A percentile compares a stretch with the other conserved stretches of the same genome.
Evolutionary conservation across 2,329 filamentous ascomycete genomes (phyloP).

Genomic region (Volutella citrinella): DNA sequence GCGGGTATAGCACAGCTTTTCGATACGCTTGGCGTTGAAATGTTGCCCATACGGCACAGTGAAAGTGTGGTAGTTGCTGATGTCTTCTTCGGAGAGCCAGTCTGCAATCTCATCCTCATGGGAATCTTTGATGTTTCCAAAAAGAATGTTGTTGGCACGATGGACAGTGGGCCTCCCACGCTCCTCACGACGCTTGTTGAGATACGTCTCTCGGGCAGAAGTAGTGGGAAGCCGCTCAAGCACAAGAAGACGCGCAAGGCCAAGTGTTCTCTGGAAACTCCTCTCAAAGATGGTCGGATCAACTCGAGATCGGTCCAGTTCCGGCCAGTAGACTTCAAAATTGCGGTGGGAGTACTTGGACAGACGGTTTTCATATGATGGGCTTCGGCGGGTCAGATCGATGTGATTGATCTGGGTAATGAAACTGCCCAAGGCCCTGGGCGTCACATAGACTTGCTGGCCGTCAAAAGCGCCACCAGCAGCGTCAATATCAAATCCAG

Average conservation of each 20-base stretch:
- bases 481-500: constrained; percentile 86
- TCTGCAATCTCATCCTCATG: constrained; percentile 81
- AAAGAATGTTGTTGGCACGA: constrained; percentile 30
- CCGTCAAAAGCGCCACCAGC: constrained; percentile 80
- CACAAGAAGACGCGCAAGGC: constrained; percentile 75
- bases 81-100: constrained; percentile 73
- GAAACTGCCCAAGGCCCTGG: constrained; percentile 73
- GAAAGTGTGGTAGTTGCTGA: constrained; percentile 78
- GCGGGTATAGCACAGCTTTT: constrained; percentile 77
- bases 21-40: constrained; percentile 67
- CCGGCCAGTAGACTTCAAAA: constrained; percentile 80
- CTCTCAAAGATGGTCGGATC: constrained; percentile 87
- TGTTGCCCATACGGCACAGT: constrained; percentile 64
- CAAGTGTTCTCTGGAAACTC: constrained; percentile 71
- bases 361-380: constrained; percentile 83
- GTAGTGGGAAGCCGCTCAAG: constrained; percentile 73
- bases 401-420: constrained; percentile 81
- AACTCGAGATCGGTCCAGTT: constrained; percentile 69
- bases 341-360: constrained; percentile 82
- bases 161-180: constrained; percentile 63
- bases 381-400: constrained; percentile 75
- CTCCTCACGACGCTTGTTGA: constrained; percentile 67
- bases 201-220: constrained; percentile 65
- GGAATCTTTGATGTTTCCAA: constrained; percentile 74
- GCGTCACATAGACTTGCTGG: constrained; percentile 73